These are phyloP conservation scores for Umbelopsis ramanniana DNA, from an alignment of 192 early-diverging fungal genomes.

Conservation along the genomic window DNA sequence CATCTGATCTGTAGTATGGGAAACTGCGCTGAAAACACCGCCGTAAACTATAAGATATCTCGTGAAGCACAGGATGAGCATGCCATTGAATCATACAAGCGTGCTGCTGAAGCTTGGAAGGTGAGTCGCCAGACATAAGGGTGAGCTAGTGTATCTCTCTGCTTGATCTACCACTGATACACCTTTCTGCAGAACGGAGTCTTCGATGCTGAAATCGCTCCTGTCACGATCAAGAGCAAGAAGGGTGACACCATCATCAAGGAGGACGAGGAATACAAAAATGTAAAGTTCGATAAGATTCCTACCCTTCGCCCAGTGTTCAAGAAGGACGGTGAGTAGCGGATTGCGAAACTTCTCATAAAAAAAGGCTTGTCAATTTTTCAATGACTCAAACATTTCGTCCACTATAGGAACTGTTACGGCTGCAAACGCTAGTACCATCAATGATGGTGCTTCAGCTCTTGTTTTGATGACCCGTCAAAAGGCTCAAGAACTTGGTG, in stretches of 20 bases:
- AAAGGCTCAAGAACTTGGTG: constrained; percentile 72
- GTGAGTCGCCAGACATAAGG: constrained; percentile 5
- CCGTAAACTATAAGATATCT: constrained; percentile 82
- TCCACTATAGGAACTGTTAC: constrained; percentile 74
- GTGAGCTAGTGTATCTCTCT: no score
- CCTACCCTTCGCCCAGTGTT: constrained; percentile 78
- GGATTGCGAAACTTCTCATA: not conserved
- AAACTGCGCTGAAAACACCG: constrained; percentile 85
- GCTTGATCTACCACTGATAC: not conserved
- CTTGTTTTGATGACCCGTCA: constrained; percentile 81
- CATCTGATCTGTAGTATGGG: constrained; percentile 47
- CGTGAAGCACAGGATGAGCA: constrained; percentile 92
- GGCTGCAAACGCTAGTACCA: constrained; percentile 92
- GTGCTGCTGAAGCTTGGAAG: constrained; percentile 88
- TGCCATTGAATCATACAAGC: constrained; percentile 85
- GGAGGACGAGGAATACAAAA: constrained; percentile 95
- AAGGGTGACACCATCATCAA: constrained; percentile 80
- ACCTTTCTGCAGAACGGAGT: constrained; percentile 51
- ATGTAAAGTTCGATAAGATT: constrained; percentile 91
- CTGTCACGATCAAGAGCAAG: constrained; percentile 81
- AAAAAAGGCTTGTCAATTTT: not conserved
- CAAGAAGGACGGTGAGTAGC: constrained; percentile 71
- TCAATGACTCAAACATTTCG: constrained; percentile 20
- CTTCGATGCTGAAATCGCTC: constrained; percentile 83
- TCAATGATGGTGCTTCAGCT: constrained; percentile 97